Evolutionary conservation across 1,139 yeast species (phyloP), one percentile per base, ranked within the genome.

Genomic region (Kodamaea suecica): DNA sequence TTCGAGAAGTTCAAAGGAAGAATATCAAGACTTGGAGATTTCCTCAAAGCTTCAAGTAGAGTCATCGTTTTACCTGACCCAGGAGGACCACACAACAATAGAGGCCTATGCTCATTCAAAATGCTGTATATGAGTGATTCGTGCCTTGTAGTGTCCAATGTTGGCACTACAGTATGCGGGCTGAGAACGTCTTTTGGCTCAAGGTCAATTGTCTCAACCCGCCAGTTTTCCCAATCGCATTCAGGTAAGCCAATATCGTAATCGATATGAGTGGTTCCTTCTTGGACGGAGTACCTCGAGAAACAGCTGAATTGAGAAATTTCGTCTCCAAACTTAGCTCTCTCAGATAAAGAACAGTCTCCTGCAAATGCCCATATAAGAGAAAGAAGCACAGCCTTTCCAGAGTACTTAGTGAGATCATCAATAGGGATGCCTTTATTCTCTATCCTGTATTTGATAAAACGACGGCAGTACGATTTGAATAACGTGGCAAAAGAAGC

Each of bases 61-160:
- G 92, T 80, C 97, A 90, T 90, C 0, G 97, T 90, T 53, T 92
- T 92, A 43, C 98, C 98, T 0, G 96, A 84, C 3, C 98, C 98
- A 0, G 98, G 97, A 0, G 97, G 97, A 4, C 98, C 98, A 61
- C 96, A 88, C 23, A 92, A 66, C 21, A 92, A 65, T 16, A 87
- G 57, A 0, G 95, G 78, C 31, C 64, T 63, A 39, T 76, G 83
- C 30, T 78, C 77, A 26, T 68, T 66, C 27, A 90, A 52, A 4
- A 85, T 57, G 0, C 80, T 66, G 43, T 71, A 74, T 1, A 90
- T 68, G 15, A 85, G 50, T 1, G 64, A 53, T 42, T 85, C 94
- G 42, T 85, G 86, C 37, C 80, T 68, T 2, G 72, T 55, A 0
- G 97, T 90, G 45, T 88, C 97, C 2, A 76, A 52, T 0, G 97